phyloP scores from a whole-genome alignment of 2,329 filamentous ascomycete species.

The Penicillium thymicola region DNA sequence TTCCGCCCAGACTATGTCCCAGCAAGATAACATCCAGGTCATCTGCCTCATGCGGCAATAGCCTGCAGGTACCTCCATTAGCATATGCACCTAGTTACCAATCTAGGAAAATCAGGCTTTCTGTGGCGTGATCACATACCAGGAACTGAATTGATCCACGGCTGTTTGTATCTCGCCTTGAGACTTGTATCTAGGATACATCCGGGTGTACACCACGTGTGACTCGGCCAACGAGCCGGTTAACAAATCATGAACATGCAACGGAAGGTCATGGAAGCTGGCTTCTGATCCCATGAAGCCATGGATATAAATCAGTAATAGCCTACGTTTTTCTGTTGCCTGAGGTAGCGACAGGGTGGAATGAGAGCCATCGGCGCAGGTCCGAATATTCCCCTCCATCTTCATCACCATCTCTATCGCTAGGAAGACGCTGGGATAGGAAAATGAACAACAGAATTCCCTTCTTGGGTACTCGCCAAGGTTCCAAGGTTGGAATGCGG shows the following conservation, averaged over 20 bases:
- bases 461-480: neutral
- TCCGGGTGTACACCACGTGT: conserved; percentile 81
- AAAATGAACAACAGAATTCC: conserved; percentile 9
- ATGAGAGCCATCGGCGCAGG: conserved; percentile 2
- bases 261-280: conserved; percentile 83
- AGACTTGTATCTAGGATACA: conserved; percentile 43
- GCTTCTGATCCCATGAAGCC: conserved; percentile 87
- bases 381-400: conserved; percentile 12
- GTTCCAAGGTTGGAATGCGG: neutral
- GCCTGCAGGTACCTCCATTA: conserved; percentile 43
- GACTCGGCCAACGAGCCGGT: conserved; percentile 64
- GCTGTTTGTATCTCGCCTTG: conserved; percentile 57
- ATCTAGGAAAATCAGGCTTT: neutral
- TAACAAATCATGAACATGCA: conserved; percentile 76
- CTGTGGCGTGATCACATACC: conserved; percentile 45
- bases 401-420: neutral
- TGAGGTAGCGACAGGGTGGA: conserved; percentile 16
- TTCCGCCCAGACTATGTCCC: conserved; percentile 86
- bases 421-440: neutral
- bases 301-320: conserved; percentile 81
- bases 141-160: conserved; percentile 76
- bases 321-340: conserved; percentile 40
- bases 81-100: neutral
- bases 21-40: conserved; percentile 77
- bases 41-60: conserved; percentile 69